A percentile compares a stretch with the other conserved stretches of the same genome.
phyloP scores from a whole-genome alignment of 2,329 filamentous ascomycete species.

The Colletotrichum sp. region DNA sequence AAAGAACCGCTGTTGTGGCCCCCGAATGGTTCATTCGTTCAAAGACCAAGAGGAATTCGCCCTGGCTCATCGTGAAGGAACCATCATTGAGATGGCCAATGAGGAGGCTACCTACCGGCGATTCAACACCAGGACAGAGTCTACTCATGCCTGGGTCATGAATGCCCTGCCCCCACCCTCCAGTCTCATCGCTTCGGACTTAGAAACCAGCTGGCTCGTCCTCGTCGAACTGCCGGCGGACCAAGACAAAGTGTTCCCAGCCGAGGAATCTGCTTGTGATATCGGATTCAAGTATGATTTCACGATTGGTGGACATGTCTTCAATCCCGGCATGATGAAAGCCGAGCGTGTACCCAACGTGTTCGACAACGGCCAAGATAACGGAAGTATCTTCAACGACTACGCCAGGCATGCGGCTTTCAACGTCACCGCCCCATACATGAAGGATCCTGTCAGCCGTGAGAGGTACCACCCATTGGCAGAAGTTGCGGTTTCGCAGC shows the following conservation, averaged over 20 bases:
- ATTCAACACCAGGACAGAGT: neutral
- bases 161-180: neutral
- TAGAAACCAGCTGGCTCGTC: slow-evolving; percentile 13
- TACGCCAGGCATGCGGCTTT: neutral
- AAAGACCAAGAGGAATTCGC: neutral
- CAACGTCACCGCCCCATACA: neutral
- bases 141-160: slow-evolving; percentile 10
- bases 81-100: slow-evolving; percentile 4
- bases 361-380: neutral
- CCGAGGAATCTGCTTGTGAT: neutral
- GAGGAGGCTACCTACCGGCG: neutral
- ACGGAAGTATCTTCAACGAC: neutral
- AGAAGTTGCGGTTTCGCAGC: neutral
- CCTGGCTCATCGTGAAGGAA: slow-evolving; percentile 4
- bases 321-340: neutral
- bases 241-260: neutral
- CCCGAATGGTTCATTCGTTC: slow-evolving; percentile 14
- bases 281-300: neutral
- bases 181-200: neutral
- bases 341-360: slow-evolving; percentile 2
- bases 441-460: neutral
- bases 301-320: neutral
- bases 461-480: neutral
- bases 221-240: neutral
- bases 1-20: neutral